Conservation (phyloP, 2,329 filamentous ascomycete species). For the Mariannaea sp. region DNA sequence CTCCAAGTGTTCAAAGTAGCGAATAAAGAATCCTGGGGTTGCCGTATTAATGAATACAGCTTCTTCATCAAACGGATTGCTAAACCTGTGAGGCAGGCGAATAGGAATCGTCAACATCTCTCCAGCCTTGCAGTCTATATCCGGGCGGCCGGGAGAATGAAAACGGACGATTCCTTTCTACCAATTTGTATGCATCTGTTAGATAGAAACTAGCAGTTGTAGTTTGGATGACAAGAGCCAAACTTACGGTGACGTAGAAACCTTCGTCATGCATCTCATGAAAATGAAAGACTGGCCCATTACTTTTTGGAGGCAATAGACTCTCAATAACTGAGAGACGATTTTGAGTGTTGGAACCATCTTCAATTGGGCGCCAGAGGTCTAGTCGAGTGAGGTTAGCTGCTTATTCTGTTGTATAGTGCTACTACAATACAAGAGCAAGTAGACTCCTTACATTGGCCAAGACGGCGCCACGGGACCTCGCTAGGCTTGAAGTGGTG, state of each 20-base stretch:
- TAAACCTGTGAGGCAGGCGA: conserved; percentile 34
- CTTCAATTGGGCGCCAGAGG: conserved; percentile 28
- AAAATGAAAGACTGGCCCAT: conserved; percentile 30
- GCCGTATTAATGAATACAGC: conserved; percentile 33
- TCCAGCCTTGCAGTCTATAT: conserved; percentile 28
- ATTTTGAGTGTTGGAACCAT: conserved; percentile 30
- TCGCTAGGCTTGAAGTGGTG: conserved; percentile 30
- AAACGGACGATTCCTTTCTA: conserved; percentile 32
- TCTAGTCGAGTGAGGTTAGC: conserved; percentile 11
- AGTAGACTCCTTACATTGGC: conserved; percentile 32
- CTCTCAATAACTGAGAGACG: conserved; percentile 29
- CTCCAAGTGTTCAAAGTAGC: conserved; percentile 32
- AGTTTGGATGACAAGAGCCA: background rate
- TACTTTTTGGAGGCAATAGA: conserved; percentile 23
- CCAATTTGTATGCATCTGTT: background rate
- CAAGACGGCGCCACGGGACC: conserved; percentile 30
- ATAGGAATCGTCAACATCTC: conserved; percentile 31
- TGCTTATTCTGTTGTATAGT: background rate
- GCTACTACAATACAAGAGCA: no score
- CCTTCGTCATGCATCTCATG: conserved; percentile 34
- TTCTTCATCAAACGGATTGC: conserved; percentile 34
- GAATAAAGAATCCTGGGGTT: conserved; percentile 31
- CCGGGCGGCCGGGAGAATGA: conserved; percentile 26
- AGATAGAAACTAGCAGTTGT: accelerated
- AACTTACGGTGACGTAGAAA: conserved; percentile 28